Percentiles rank a stretch among this genome's conserved stretches.
Evolutionary conservation across 495 filamentous ascomycete species (phyloP).

Genomic region (Darksidea phi): DNA sequence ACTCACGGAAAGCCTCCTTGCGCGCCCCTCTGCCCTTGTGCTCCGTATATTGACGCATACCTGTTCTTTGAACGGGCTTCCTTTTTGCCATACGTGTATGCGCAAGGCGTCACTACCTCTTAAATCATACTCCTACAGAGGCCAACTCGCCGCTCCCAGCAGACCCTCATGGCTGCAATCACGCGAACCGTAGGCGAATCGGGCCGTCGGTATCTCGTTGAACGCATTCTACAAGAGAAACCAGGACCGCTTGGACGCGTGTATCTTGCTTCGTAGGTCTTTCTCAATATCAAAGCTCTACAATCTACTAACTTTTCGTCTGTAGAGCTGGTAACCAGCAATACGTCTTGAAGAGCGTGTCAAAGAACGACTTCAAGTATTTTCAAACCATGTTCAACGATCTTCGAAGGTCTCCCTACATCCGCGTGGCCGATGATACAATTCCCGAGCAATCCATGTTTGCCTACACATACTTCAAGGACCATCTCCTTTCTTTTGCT

Average conservation of each 20-base stretch:
- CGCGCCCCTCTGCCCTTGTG: too few relatives aligned
- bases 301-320: constrained; percentile 2
- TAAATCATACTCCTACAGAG: too few relatives aligned
- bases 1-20: too few relatives aligned
- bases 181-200: constrained; percentile 25
- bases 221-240: constrained; percentile 23
- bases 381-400: constrained; percentile 21
- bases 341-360: constrained; percentile 22
- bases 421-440: constrained; percentile 20
- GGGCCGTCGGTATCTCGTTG: constrained; percentile 26
- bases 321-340: constrained; percentile 11
- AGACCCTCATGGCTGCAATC: constrained; percentile 19
- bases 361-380: constrained; percentile 19
- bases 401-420: constrained; percentile 15
- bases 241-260: constrained; percentile 19
- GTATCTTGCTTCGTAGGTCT: constrained; percentile 26
- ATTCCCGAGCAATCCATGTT: constrained; percentile 31
- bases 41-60: too few relatives aligned
- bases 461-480: constrained; percentile 24
- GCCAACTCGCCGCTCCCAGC: too few relatives aligned
- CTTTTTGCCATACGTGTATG: too few relatives aligned
- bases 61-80: too few relatives aligned
- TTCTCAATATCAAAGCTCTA: background rate
- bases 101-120: too few relatives aligned
- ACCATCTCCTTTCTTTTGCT: constrained; percentile 20